These are phyloP conservation scores for Verticillium tricorpus DNA, from an alignment of 2,329 filamentous ascomycete genomes.

Conservation along the genomic window DNA sequence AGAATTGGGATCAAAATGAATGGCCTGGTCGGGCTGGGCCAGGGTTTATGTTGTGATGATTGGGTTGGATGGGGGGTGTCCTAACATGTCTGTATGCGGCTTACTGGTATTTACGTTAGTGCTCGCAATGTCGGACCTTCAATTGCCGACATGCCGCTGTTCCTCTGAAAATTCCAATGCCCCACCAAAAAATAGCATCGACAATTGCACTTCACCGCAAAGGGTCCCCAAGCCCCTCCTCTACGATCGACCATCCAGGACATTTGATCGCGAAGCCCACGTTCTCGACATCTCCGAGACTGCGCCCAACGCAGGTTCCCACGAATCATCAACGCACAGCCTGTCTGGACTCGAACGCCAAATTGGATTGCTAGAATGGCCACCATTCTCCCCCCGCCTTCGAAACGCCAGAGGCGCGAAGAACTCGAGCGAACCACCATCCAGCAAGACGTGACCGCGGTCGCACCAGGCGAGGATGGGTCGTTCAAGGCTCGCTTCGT, in stretches of 20 bases:
- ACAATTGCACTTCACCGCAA: constrained; percentile 1
- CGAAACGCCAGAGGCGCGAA: constrained; percentile 80
- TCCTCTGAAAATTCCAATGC: constrained; percentile 1
- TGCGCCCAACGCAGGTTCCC: background rate
- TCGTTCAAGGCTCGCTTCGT: constrained; percentile 84
- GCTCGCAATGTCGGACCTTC: background rate
- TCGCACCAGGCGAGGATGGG: constrained; percentile 65
- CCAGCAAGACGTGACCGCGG: constrained; percentile 70
- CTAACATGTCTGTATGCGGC: background rate
- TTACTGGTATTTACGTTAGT: background rate
- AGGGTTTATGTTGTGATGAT: background rate
- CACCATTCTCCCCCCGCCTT: constrained; percentile 76
- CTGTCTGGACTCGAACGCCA: background rate
- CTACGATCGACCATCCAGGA: background rate
- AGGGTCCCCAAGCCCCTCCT: background rate
- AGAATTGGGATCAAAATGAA: background rate
- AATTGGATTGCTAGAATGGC: constrained; percentile 53
- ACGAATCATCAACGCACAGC: background rate
- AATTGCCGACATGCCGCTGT: background rate
- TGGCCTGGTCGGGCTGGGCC: background rate
- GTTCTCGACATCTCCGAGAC: background rate
- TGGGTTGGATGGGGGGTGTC: background rate
- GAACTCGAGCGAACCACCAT: constrained; percentile 64
- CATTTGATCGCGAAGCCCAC: background rate
- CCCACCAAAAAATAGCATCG: constrained; percentile 2